Percentiles rank a stretch among this genome's conserved stretches.
phyloP scores from a whole-genome alignment of 164 flowering plant species.

The Malania oleifera region DNA sequence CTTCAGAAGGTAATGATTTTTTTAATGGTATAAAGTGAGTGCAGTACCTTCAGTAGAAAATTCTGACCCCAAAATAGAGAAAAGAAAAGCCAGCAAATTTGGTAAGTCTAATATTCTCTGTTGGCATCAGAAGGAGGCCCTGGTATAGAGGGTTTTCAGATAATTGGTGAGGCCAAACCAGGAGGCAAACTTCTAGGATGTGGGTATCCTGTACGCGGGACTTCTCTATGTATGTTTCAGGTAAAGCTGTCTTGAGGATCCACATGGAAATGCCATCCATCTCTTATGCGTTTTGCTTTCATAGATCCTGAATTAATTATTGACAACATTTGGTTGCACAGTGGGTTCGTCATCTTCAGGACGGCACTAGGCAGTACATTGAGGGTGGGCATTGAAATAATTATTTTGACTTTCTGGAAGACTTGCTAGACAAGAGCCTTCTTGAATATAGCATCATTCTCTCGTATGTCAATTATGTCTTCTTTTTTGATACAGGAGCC shows the following conservation, averaged over 20 bases:
- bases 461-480: not conserved
- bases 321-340: constrained; percentile 22
- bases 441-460: not conserved
- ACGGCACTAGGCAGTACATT: constrained; percentile 85
- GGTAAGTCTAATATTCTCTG: constrained; percentile 8
- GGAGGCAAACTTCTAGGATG: constrained; percentile 80
- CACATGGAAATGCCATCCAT: not conserved
- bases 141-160: constrained; percentile 85
- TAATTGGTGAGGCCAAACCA: constrained; percentile 79
- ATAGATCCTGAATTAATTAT: not conserved
- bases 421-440: not conserved
- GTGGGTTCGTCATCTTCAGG: constrained; percentile 97
- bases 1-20: constrained; percentile 36
- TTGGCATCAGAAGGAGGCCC: constrained; percentile 49
- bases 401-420: not conserved
- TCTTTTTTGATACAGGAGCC: constrained; percentile 52
- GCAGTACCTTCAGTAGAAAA: not conserved
- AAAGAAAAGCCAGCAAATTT: not conserved
- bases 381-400: constrained; percentile 49
- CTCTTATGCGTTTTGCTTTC: not conserved
- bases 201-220: constrained; percentile 83
- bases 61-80: not conserved
- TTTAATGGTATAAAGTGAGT: not conserved
- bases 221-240: constrained; percentile 95
- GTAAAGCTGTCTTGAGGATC: constrained; percentile 24